Evolutionary conservation across 2,329 filamentous ascomycete genomes (phyloP), one percentile per base, ranked within the genome.

Genomic region (Pseudonectria buxi): DNA sequence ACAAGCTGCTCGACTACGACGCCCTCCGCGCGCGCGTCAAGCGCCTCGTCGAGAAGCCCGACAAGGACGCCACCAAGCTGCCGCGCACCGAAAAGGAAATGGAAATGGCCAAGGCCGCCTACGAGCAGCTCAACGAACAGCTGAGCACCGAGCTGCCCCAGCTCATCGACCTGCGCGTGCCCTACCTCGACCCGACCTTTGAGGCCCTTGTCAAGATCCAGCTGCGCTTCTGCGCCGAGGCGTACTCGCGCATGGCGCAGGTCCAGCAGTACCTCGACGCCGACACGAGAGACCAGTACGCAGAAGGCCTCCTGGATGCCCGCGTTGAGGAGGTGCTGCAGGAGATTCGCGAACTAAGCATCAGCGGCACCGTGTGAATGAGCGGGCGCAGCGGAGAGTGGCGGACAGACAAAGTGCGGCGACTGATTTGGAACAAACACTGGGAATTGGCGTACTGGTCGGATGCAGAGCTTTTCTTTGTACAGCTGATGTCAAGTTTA

Each of bases 191-290:
- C 55, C 94, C 94, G 1, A 90, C 82, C 43, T 98, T 98, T 57
- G 92, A 98, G 65, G 92, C 94, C 0, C 78, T 98, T 34, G 92
- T 98, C 61, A 98, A 98, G 72, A 98, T 98, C 49, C 92, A 98
- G 68, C 64, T 98, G 54, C 76, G 92, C 26, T 98, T 98, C 69
- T 98, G 94, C 56, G 92, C 94, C 7, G 92, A 98, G 67, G 92
- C 92, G 2, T 98, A 98, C 64, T 89, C 82, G 43, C 76, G 92
- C 31, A 98, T 98, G 92, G 92, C 94, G 16, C 94, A 98, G 68
- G 94, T 98, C 38, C 92, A 98, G 68, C 92, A 98, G 67, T 96
- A 95, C 61, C 73, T 98, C 24, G 92, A 96, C 58, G 84, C 90
- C 22, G 88, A 95, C 56, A 96, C 90, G 34, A 76, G 92, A 61